Evolutionary conservation across 2,329 filamentous ascomycete species (phyloP).

Genomic region (Fusarium stilboides): DNA sequence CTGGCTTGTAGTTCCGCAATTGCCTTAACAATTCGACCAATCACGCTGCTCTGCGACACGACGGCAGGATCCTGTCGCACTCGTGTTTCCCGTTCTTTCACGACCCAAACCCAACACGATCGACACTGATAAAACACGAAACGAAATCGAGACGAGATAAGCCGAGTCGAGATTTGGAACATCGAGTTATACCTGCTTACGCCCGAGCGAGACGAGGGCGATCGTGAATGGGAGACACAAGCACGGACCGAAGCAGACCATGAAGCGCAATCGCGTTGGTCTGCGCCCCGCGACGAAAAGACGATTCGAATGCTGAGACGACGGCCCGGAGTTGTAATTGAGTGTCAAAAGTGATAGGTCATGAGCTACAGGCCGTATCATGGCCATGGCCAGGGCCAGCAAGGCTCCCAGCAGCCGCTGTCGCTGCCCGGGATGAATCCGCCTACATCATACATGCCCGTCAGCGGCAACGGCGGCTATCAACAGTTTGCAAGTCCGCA

Average conservation of each 20-base stretch:
- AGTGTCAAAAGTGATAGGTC: constrained; percentile 38
- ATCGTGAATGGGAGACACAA: constrained; percentile 25
- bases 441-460: constrained; percentile 38
- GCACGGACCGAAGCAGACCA: constrained; percentile 35
- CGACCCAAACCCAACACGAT: constrained; percentile 35
- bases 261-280: constrained; percentile 50
- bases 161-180: background rate
- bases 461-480: constrained; percentile 27
- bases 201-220: constrained; percentile 13
- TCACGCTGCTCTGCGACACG: constrained; percentile 45
- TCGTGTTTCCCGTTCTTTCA: constrained; percentile 44
- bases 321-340: background rate
- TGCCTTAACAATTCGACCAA: constrained; percentile 34
- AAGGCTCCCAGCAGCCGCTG: constrained; percentile 48
- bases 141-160: constrained; percentile 13
- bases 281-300: constrained; percentile 50
- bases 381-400: constrained; percentile 49
- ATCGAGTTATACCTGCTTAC: constrained; percentile 9
- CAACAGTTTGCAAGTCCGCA: constrained; percentile 51
- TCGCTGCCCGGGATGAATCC: constrained; percentile 43
- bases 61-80: constrained; percentile 46
- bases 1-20: constrained; percentile 34
- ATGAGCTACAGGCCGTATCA: constrained; percentile 57
- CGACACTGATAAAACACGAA: constrained; percentile 24
- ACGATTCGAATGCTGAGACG: constrained; percentile 43